A percentile compares a stretch with the other conserved stretches of the same genome.
Evolutionary conservation across 345 rosid genomes (phyloP).

Genomic region (Populus nigra): DNA sequence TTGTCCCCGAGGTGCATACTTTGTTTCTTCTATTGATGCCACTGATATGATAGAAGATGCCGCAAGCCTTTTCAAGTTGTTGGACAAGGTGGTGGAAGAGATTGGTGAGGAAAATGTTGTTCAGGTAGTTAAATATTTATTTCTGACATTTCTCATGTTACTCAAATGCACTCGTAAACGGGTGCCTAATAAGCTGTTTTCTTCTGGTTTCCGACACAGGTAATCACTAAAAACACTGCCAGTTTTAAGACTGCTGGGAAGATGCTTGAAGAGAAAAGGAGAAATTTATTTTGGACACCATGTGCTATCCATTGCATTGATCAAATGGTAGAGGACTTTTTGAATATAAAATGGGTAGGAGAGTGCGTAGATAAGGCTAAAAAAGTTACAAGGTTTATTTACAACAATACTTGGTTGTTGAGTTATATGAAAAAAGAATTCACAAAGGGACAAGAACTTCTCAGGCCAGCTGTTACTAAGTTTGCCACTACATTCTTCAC

Average conservation of each 20-base stretch:
- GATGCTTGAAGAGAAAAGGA: slow-evolving; percentile 54
- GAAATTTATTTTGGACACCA: slow-evolving; percentile 50
- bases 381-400: slow-evolving; percentile 38
- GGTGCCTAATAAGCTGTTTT: not conserved
- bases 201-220: slow-evolving; percentile 20
- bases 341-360: slow-evolving; percentile 33
- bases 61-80: slow-evolving; percentile 36
- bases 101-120: slow-evolving; percentile 50
- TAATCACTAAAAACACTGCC: slow-evolving; percentile 41
- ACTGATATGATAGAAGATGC: slow-evolving; percentile 41
- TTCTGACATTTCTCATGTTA: not conserved
- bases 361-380: slow-evolving; percentile 37
- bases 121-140: slow-evolving; percentile 30
- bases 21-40: slow-evolving; percentile 48
- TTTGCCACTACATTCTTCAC: slow-evolving; percentile 39
- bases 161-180: not conserved
- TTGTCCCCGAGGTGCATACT: slow-evolving; percentile 43
- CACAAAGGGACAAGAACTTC: slow-evolving; percentile 44
- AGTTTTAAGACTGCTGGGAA: slow-evolving; percentile 44
- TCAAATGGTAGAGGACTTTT: slow-evolving; percentile 40
- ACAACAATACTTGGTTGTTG: slow-evolving; percentile 35
- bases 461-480: slow-evolving; percentile 37
- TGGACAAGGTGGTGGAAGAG: slow-evolving; percentile 51
- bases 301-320: slow-evolving; percentile 42
- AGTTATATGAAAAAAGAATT: slow-evolving; percentile 43